These are phyloP conservation scores for Clausena lansium DNA, from an alignment of 345 rosid species.

Conservation along the genomic window DNA sequence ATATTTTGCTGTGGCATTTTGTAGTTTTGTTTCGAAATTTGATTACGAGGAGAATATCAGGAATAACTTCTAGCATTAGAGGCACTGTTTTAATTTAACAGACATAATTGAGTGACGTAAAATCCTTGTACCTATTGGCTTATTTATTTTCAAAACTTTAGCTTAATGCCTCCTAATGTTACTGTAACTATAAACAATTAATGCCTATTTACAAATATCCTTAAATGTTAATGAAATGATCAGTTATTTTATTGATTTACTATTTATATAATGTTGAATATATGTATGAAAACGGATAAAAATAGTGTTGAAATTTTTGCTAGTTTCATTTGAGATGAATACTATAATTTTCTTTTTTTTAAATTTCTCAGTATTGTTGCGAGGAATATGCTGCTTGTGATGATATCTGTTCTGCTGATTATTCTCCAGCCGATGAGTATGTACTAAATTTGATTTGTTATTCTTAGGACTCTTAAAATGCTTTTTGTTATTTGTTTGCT, in stretches of 20 bases:
- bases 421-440: conserved; percentile 37
- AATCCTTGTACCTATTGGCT: neutral
- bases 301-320: neutral
- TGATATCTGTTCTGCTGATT: conserved; percentile 23
- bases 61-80: neutral
- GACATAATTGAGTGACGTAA: neutral
- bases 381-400: conserved; percentile 24
- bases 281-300: too few species aligned
- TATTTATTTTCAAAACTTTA: neutral
- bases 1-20: neutral
- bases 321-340: neutral
- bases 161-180: neutral
- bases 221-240: neutral
- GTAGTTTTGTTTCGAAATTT: neutral
- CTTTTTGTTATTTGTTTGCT: neutral
- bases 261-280: neutral
- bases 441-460: conserved; percentile 14
- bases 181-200: neutral
- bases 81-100: neutral
- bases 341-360: neutral
- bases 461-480: neutral
- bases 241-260: neutral
- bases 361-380: conserved; percentile 26
- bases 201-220: neutral
- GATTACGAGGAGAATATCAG: neutral